Conservation (phyloP, 1,139 yeast genomes). For the Tardiomyces blankii region DNA sequence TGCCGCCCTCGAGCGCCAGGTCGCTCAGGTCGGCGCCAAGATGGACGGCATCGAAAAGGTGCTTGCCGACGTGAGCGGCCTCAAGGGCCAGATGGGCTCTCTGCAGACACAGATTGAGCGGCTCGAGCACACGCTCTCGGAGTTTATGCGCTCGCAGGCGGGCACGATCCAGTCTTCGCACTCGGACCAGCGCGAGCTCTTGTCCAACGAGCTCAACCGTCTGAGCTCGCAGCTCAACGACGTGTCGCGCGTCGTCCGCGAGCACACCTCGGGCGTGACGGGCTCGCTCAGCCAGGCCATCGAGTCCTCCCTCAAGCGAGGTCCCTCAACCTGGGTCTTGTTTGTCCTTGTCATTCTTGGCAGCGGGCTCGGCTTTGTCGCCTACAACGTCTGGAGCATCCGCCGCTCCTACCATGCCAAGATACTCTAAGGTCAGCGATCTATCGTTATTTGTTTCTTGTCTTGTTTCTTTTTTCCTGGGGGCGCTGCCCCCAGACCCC, state of each 20-base stretch:
- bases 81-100: not conserved
- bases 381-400: slow-evolving; percentile 19
- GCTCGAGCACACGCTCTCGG: not conserved
- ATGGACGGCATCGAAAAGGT: not conserved
- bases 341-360: slow-evolving; percentile 16
- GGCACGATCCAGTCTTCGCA: not conserved
- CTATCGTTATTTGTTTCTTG: too few relatives aligned
- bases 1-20: not conserved
- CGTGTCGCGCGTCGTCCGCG: slow-evolving; percentile 13
- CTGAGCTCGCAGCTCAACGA: slow-evolving; percentile 14
- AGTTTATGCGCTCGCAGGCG: not conserved
- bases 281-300: slow-evolving; percentile 20
- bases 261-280: slow-evolving; percentile 18
- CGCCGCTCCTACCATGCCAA: slow-evolving; percentile 22
- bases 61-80: not conserved
- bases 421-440: slow-evolving; percentile 16
- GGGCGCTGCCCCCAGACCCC: too few relatives aligned
- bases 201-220: slow-evolving; percentile 13
- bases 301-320: slow-evolving; percentile 19
- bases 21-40: not conserved
- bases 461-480: too few relatives aligned
- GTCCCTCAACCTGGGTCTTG: slow-evolving; percentile 20
- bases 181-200: slow-evolving; percentile 9
- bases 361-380: slow-evolving; percentile 19
- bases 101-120: not conserved